Conservation (phyloP, 352 stramenopile species). For the Globisporangium nodosum region DNA sequence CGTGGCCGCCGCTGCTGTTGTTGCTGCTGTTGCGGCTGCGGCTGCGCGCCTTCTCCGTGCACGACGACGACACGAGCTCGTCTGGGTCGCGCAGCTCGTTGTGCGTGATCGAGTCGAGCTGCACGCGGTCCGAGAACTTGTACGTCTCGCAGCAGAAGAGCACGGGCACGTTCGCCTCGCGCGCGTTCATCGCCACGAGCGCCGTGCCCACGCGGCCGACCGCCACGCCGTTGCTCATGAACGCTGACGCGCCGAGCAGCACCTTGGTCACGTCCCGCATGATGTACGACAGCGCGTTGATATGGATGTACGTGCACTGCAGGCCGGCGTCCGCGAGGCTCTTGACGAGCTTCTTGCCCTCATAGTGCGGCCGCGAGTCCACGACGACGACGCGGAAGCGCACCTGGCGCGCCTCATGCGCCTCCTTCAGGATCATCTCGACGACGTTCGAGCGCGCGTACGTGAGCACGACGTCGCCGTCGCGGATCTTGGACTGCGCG, state of each 20-base stretch:
- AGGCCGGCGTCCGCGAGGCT: slow-evolving; percentile 67
- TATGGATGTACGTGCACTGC: slow-evolving; percentile 90
- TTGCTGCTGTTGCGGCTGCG: slow-evolving; percentile 10
- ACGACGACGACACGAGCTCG: slow-evolving; percentile 66
- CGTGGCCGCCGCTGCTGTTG: slow-evolving; percentile 30
- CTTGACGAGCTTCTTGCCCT: slow-evolving; percentile 79
- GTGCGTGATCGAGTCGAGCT: slow-evolving; percentile 96
- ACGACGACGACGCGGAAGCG: slow-evolving; percentile 92
- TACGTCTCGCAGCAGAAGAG: slow-evolving; percentile 99
- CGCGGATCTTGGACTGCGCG: slow-evolving; percentile 82
- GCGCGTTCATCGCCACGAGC: slow-evolving; percentile 90
- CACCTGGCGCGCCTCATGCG: slow-evolving; percentile 23
- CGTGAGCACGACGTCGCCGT: slow-evolving; percentile 93
- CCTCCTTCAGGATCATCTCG: slow-evolving; percentile 74
- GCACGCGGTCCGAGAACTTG: slow-evolving; percentile 95
- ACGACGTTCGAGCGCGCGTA: slow-evolving; percentile 93
- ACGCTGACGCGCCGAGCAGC: slow-evolving; percentile 90
- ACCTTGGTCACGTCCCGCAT: slow-evolving; percentile 97
- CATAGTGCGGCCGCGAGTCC: slow-evolving; percentile 86
- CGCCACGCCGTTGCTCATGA: slow-evolving; percentile 95
- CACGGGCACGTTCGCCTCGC: slow-evolving; percentile 91
- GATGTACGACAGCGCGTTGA: slow-evolving; percentile 94
- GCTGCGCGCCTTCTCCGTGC: slow-evolving; percentile 43
- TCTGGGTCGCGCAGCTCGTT: slow-evolving; percentile 97
- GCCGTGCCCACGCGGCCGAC: slow-evolving; percentile 90